Evolutionary conservation across 2,329 filamentous ascomycete genomes (phyloP).

Genomic region (Trichophyton rubrum): DNA sequence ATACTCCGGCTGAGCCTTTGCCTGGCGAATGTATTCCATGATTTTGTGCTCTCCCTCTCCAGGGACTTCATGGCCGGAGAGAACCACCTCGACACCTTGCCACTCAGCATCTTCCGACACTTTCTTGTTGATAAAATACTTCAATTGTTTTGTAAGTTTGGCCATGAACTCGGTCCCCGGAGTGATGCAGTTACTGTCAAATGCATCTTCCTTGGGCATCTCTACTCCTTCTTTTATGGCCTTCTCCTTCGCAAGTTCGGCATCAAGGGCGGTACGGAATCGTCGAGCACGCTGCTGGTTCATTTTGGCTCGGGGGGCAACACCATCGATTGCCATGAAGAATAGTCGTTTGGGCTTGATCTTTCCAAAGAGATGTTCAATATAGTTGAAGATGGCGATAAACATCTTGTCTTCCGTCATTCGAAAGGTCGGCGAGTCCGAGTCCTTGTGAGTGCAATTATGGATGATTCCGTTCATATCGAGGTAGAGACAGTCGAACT

Average conservation of each 20-base stretch:
- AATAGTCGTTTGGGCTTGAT: conserved; percentile 98
- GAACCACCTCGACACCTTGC: conserved; percentile 91
- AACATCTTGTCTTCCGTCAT: conserved; percentile 99
- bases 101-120: conserved; percentile 93
- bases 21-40: conserved; percentile 98
- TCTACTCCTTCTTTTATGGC: conserved; percentile 79
- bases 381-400: conserved; percentile 99
- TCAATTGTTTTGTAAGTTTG: conserved; percentile 81
- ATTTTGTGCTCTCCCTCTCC: conserved; percentile 99
- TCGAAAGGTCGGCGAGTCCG: conserved; percentile 79
- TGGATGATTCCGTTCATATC: conserved; percentile 99
- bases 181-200: conserved; percentile 98
- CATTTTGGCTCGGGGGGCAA: conserved; percentile 97
- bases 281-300: conserved; percentile 94
- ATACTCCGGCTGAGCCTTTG: conserved; percentile 88
- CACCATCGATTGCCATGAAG: conserved; percentile 98
- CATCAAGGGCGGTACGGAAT: conserved; percentile 88
- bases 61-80: conserved; percentile 94
- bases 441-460: conserved; percentile 97
- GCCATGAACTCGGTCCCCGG: conserved; percentile 97
- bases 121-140: conserved; percentile 99
- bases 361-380: conserved; percentile 95
- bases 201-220: conserved; percentile 87
- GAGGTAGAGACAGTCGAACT: conserved; percentile 89
- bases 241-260: conserved; percentile 80